Evolutionary conservation across 495 filamentous ascomycete species (phyloP), one percentile per base, ranked within the genome.

Genomic region (Trichoderma reesei): DNA sequence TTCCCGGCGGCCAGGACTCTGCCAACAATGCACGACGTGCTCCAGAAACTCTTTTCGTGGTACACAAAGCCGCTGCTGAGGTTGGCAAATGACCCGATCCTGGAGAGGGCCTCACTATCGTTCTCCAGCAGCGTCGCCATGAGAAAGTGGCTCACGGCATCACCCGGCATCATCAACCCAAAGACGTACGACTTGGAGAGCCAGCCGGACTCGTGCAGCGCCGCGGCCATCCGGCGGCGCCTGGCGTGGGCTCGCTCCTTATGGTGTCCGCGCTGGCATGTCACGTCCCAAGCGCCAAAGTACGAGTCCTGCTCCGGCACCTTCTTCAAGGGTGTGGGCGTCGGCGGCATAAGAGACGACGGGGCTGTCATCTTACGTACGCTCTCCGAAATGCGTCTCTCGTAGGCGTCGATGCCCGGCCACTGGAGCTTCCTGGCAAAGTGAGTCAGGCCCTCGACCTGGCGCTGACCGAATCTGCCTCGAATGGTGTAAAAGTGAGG

Each of bases 41-140:
- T 92, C 91, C 91, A 96, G 79, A 88, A 94, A 63, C 85, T 92
- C 66, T 83, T 84, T 18, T 79, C 82, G 9, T 68, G 71, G 69
- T 90, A 91, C 8, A 87, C 73, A 68, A 96, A 91, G 4, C 90
- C 91, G n/a, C 88, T 88, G 68, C 87, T 88, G 8, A 96, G 74
- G 71, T 88, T 91, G 3, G 85, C 86, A 51, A 82, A 79, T 26
- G 85, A 79, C 0, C 91, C 91, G 4, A 96, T 78, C 56, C 68
- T 81, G 16, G 78, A 72, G 48, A 93, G 75, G 37, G 86, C 89
- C 16, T 83, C 75, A 5, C 78, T 71, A 67, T 91, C 88, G 67
- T 90, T 90, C 69, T 96, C 91, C 18, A 96, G 70, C 26, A 94
- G 65, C 0, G 89, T 88, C 1, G 86, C 85, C 72, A 96, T 92